Evolutionary conservation across 495 filamentous ascomycete genomes (phyloP).

Genomic region (Tuber microsphaerosporum): DNA sequence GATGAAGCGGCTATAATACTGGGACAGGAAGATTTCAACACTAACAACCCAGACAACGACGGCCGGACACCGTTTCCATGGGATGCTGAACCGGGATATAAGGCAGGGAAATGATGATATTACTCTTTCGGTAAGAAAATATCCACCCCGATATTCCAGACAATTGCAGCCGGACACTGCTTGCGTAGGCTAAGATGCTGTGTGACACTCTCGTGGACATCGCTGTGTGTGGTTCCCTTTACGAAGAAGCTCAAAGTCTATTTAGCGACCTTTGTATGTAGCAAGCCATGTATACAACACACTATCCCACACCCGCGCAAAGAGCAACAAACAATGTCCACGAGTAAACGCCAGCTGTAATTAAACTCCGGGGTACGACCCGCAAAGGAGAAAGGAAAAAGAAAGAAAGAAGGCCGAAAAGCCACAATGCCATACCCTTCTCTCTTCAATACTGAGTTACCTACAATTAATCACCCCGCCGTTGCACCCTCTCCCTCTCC

Average conservation of each 20-base stretch:
- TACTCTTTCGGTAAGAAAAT: neutral
- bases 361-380: neutral
- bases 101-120: neutral
- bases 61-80: neutral
- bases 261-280: neutral
- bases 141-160: neutral
- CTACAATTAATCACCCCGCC: neutral
- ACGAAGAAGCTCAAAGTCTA: neutral
- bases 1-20: neutral
- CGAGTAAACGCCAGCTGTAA: neutral
- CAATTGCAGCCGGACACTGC: neutral
- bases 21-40: neutral
- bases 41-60: neutral
- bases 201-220: neutral
- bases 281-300: neutral
- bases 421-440: neutral
- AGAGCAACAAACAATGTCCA: conserved; percentile 4
- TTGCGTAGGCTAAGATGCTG: neutral
- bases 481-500: conserved; percentile 3
- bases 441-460: neutral
- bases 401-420: conserved; percentile 7
- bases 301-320: neutral
- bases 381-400: neutral
- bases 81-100: neutral
- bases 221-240: neutral